phyloP scores from a whole-genome alignment of 805 yeast species.

The Kuraishia floccosa region DNA sequence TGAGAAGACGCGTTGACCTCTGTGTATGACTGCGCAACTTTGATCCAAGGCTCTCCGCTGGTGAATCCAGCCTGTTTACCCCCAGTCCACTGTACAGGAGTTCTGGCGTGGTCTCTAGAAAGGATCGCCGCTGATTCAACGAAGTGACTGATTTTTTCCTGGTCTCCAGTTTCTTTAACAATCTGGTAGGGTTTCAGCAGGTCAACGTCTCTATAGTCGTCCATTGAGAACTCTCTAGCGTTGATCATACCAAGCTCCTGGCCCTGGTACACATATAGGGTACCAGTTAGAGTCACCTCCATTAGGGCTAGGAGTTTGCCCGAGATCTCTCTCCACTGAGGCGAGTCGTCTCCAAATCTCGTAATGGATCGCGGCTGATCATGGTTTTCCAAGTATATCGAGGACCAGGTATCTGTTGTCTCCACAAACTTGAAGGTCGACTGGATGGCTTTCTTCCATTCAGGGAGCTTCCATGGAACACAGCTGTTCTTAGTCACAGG shows the following conservation, averaged over 20 bases:
- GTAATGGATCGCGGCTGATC: conserved; percentile 45
- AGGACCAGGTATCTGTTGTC: conserved; percentile 45
- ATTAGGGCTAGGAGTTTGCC: conserved; percentile 38
- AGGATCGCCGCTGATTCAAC: conserved; percentile 17
- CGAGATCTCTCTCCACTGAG: conserved; percentile 21
- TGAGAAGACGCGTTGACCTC: conserved; percentile 38
- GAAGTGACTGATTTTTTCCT: conserved; percentile 11
- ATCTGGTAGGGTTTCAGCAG: conserved; percentile 28
- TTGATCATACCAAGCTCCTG: conserved; percentile 51
- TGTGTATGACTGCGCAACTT: conserved; percentile 35
- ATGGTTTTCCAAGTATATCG: conserved; percentile 45
- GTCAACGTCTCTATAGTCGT: conserved; percentile 40
- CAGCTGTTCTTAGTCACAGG: conserved; percentile 22
- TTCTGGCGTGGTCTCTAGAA: conserved; percentile 42
- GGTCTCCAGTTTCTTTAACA: conserved; percentile 9
- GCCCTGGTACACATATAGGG: conserved; percentile 47
- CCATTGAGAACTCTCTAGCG: conserved; percentile 31
- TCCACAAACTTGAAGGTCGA: conserved; percentile 26
- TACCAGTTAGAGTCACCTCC: conserved; percentile 37
- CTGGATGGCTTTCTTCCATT: conserved; percentile 27
- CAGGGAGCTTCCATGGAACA: conserved; percentile 20
- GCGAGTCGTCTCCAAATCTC: conserved; percentile 35
- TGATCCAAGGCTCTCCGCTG: conserved; percentile 38
- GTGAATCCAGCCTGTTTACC: conserved; percentile 35
- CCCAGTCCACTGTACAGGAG: conserved; percentile 46